These are phyloP conservation scores for Cryomyces antarcticus DNA, from an alignment of 495 filamentous ascomycete genomes.

Conservation along the genomic window DNA sequence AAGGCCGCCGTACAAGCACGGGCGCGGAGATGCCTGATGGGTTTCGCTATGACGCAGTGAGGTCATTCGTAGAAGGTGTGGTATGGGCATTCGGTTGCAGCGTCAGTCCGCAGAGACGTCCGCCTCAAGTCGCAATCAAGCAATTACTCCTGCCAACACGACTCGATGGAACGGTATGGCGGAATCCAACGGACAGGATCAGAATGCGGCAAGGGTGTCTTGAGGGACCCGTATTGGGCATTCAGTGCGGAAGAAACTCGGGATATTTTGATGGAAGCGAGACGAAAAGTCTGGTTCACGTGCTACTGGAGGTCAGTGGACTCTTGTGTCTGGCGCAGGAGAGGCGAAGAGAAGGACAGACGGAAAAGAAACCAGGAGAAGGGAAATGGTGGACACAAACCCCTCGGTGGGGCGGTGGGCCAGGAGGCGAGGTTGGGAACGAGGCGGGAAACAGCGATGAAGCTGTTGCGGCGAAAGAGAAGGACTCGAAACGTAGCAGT, in stretches of 20 bases:
- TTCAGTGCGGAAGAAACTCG: neutral
- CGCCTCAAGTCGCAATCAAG: constrained; percentile 14
- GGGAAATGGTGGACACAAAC: constrained; percentile 62
- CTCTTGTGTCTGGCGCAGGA: constrained; percentile 68
- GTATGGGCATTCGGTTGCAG: constrained; percentile 67
- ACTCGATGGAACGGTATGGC: constrained; percentile 38
- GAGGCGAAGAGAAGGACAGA: constrained; percentile 46
- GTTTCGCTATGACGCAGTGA: constrained; percentile 46
- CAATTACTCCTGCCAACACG: constrained; percentile 30
- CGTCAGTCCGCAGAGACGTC: constrained; percentile 24
- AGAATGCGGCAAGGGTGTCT: constrained; percentile 51
- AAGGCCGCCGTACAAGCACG: constrained; percentile 32
- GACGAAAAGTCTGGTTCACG: constrained; percentile 33
- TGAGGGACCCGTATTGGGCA: constrained; percentile 39
- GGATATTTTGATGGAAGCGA: constrained; percentile 1
- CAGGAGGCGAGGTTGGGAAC: constrained; percentile 21
- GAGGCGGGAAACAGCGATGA: constrained; percentile 20
- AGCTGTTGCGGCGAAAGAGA: constrained; percentile 38
- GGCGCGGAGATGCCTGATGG: constrained; percentile 59
- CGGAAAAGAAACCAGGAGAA: constrained; percentile 44
- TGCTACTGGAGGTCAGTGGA: constrained; percentile 52
- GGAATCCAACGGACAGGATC: constrained; percentile 43
- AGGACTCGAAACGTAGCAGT: constrained; percentile 24
- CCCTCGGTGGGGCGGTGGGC: constrained; percentile 49
- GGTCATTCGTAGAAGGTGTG: constrained; percentile 56